Base-by-base conservation (phyloP, 345 rosid species). In the Eucalyptus tenuipes region DNA sequence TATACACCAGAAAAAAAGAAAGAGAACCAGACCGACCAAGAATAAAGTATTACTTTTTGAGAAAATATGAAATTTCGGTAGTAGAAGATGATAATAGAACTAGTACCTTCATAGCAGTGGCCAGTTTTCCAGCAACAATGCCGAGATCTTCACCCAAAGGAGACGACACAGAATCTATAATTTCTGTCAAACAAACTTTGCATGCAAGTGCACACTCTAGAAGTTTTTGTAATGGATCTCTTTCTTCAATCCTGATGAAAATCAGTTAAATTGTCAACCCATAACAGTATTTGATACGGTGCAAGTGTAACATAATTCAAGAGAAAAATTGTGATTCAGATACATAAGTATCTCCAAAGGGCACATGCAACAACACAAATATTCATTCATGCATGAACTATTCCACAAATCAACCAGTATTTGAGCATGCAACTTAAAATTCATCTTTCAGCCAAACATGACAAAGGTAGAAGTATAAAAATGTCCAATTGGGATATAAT, bases 61-160 rank as follows among this genome's bases (percentile, higher is more conserved):
- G 25, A 88, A 44, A 88, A 88, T 52, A 82, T 55, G 50, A 48
- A 49, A 49, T 45, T 88, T 47, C 10, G 7, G 84, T 80, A 86
- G 42, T 50, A 86, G 57, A 49, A 66, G 82, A 52, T 52, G 57
- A 44, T 40, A 20, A 86, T 64, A 64, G 4, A 24, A 29, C 29
- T 48, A 37, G 53, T 88, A 94, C 97, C 96, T 95, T 95, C 86
- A 94, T 87, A 86, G 98, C 96, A 89, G 90, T 89, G n/a, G 89
- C 88, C 42, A 96, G 91, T 89, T 92, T 95, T 68, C 90, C 89
- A 50, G 93, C 49, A 49, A 93, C 88, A 81, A 80, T 20, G 45
- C 53, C 47, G 31, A 94, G 93, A 87, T 94, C 93, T 88, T 89
- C 90, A 80, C 90, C 92, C 75, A 79, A 42, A 89, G 89, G 91